phyloP scores from a whole-genome alignment of 805 yeast species.

The Metschnikowia vanudenii region DNA sequence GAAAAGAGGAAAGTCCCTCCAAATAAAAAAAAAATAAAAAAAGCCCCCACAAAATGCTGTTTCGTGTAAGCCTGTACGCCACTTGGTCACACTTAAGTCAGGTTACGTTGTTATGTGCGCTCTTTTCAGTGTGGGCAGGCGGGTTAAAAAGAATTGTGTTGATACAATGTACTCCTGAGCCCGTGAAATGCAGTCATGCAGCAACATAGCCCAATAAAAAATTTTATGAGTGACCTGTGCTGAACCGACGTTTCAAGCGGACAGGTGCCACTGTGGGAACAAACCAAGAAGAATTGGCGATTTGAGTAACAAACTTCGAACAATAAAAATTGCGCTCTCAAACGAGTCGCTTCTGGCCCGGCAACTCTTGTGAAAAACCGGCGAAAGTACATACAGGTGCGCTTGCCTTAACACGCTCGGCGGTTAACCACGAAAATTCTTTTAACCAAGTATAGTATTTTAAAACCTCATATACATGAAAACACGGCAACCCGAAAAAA shows the following conservation, averaged over 20 bases:
- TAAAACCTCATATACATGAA: neutral
- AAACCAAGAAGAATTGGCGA: conserved; percentile 3
- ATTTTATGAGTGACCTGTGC: neutral
- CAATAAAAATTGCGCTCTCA: conserved; percentile 3
- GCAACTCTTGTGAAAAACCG: neutral
- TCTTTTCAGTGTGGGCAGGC: neutral
- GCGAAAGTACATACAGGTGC: neutral
- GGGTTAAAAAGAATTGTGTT: neutral
- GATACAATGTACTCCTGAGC: neutral
- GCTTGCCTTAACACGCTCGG: conserved; percentile 1
- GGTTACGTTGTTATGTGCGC: neutral
- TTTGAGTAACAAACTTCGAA: neutral
- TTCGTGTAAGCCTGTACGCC: neutral
- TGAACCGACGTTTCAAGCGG: neutral
- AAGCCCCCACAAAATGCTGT: too few relatives aligned
- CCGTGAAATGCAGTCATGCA: neutral
- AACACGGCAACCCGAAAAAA: too few relatives aligned
- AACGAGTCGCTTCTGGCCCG: conserved; percentile 12
- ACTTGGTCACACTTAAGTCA: neutral
- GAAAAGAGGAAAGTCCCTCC: too few relatives aligned
- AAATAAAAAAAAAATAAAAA: too few relatives aligned
- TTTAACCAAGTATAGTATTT: neutral
- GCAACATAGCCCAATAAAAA: neutral
- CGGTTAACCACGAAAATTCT: conserved; percentile 2
- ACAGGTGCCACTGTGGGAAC: neutral